Evolutionary conservation across 768 basidiomycete species (phyloP).

Genomic region (Trametes coccinea): DNA sequence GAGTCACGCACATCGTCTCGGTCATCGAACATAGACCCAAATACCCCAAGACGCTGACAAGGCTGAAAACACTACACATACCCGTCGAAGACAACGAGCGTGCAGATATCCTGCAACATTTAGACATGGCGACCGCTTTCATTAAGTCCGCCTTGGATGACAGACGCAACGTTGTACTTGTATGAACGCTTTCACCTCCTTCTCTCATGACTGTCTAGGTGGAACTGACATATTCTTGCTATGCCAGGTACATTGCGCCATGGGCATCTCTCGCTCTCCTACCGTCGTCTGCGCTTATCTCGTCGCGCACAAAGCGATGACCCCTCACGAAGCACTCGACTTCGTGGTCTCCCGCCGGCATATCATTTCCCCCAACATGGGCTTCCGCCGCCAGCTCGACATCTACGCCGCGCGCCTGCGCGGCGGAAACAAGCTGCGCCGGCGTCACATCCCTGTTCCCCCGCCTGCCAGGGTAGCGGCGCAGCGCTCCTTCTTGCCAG

Average conservation of each 20-base stretch:
- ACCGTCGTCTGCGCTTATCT: constrained; percentile 75
- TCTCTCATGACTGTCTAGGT: not conserved
- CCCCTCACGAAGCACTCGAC: constrained; percentile 51
- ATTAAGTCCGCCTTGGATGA: constrained; percentile 51
- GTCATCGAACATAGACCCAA: constrained; percentile 53
- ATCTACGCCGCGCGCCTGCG: constrained; percentile 32
- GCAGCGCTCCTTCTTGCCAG: not conserved
- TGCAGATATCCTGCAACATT: constrained; percentile 46
- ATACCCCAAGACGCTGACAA: constrained; percentile 38
- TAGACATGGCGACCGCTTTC: constrained; percentile 52
- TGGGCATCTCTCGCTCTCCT: constrained; percentile 74
- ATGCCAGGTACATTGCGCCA: constrained; percentile 70
- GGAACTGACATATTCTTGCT: no score
- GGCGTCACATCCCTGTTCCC: constrained; percentile 2
- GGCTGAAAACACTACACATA: constrained; percentile 55
- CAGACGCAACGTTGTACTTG: constrained; percentile 48
- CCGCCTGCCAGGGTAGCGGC: constrained; percentile 5
- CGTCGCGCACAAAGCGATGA: constrained; percentile 49
- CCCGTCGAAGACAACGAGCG: constrained; percentile 43
- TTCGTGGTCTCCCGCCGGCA: constrained; percentile 56
- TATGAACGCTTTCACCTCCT: constrained; percentile 33
- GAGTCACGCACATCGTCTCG: constrained; percentile 75
- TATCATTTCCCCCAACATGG: constrained; percentile 65
- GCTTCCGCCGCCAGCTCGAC: constrained; percentile 61
- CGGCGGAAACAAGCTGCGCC: constrained; percentile 10